phyloP scores from a whole-genome alignment of 345 rosid species.

The Adansonia digitata region DNA sequence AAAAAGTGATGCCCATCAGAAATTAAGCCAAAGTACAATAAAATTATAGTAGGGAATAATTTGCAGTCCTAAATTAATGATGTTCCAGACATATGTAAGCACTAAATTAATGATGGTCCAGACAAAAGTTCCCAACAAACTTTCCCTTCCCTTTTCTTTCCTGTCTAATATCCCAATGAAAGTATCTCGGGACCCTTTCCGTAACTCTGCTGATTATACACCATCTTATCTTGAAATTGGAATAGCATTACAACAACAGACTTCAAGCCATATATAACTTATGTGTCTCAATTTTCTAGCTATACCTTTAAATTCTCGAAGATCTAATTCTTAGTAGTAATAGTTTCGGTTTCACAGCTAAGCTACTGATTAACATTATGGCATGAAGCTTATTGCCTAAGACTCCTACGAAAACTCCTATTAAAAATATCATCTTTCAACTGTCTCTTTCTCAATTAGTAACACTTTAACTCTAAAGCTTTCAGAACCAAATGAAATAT shows the following conservation, averaged over 20 bases:
- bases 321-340: not conserved
- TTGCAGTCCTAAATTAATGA: not conserved
- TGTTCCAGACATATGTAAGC: not conserved
- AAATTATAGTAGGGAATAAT: not conserved
- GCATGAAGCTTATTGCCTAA: not conserved
- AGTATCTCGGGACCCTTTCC: not conserved
- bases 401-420: not conserved
- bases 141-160: not conserved
- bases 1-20: slow-evolving; percentile 1
- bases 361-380: not conserved
- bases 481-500: not conserved
- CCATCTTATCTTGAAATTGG: not conserved
- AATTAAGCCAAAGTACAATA: not conserved
- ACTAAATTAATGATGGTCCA: no score
- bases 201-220: not conserved
- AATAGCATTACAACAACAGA: not conserved
- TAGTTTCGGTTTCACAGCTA: not conserved
- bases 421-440: not conserved
- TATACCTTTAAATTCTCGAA: not conserved
- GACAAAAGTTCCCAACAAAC: not conserved
- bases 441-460: not conserved
- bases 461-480: not conserved
- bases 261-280: not conserved
- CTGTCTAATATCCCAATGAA: not conserved
- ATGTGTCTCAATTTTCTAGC: not conserved